Evolutionary conservation across 2,329 filamentous ascomycete species (phyloP).

Genomic region (Talaromyces atroroseus): DNA sequence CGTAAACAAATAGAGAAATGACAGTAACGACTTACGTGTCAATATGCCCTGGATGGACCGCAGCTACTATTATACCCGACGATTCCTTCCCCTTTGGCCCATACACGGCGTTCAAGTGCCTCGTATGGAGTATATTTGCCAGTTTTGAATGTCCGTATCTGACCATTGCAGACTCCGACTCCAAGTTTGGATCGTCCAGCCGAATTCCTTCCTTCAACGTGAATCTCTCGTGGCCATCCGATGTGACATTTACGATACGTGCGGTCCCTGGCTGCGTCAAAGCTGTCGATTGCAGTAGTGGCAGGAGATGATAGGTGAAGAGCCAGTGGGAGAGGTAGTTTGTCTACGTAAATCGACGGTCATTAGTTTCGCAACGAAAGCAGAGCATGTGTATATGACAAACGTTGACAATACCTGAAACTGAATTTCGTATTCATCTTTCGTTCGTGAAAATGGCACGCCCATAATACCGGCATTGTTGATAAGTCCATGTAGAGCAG

Average conservation of each 20-base stretch:
- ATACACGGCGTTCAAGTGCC: neutral
- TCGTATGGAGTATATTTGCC: constrained; percentile 1
- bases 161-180: neutral
- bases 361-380: no score
- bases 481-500: constrained; percentile 26
- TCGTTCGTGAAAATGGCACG: constrained; percentile 26
- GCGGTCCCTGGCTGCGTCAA: constrained; percentile 5
- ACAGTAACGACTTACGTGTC: no score
- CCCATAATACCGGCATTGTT: constrained; percentile 25
- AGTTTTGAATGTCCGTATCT: constrained; percentile 1
- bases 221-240: neutral
- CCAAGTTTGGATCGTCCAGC: neutral
- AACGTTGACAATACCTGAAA: constrained; percentile 14
- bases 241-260: constrained; percentile 1
- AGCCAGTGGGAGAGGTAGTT: constrained; percentile 44
- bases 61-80: neutral
- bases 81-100: neutral
- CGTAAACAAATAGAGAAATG: no score
- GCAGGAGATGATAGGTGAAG: constrained; percentile 36
- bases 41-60: neutral
- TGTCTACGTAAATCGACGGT: constrained; percentile 17
- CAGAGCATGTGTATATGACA: no score
- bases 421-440: constrained; percentile 36
- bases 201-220: neutral
- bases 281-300: constrained; percentile 31